Conservation (phyloP, 495 filamentous ascomycete genomes). For the Podospora pseudocomata region DNA sequence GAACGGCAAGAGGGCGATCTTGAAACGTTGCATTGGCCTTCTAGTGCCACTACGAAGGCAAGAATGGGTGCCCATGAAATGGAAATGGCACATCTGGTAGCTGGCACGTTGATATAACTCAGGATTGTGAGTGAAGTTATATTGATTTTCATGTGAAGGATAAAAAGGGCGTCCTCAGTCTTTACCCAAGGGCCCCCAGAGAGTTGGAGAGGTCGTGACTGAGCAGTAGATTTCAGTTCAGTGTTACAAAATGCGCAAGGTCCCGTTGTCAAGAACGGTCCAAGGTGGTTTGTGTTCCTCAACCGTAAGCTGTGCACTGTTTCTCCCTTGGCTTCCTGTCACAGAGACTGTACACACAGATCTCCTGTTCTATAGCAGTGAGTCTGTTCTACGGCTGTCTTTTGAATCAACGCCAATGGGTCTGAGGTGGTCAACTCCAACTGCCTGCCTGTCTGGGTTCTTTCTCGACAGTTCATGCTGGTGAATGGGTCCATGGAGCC, state of each 20-base stretch:
- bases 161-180: too few relatives aligned
- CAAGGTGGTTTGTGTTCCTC: neutral
- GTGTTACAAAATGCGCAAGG: neutral
- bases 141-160: too few relatives aligned
- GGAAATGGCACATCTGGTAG: too few relatives aligned
- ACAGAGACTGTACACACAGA: neutral
- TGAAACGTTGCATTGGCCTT: neutral
- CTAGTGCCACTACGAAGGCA: neutral
- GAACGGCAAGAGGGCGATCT: neutral
- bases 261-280: neutral
- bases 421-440: too few relatives aligned
- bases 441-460: too few relatives aligned
- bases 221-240: neutral
- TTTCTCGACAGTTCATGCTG: too few relatives aligned
- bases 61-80: too few relatives aligned
- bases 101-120: too few relatives aligned
- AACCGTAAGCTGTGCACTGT: neutral
- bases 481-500: too few relatives aligned
- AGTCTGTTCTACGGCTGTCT: neutral
- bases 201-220: neutral
- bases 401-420: neutral
- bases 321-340: neutral
- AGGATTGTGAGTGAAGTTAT: too few relatives aligned
- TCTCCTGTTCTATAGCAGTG: neutral
- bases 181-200: neutral